Base-by-base conservation (phyloP, 345 rosid species). In the Syzygium aromaticum region DNA sequence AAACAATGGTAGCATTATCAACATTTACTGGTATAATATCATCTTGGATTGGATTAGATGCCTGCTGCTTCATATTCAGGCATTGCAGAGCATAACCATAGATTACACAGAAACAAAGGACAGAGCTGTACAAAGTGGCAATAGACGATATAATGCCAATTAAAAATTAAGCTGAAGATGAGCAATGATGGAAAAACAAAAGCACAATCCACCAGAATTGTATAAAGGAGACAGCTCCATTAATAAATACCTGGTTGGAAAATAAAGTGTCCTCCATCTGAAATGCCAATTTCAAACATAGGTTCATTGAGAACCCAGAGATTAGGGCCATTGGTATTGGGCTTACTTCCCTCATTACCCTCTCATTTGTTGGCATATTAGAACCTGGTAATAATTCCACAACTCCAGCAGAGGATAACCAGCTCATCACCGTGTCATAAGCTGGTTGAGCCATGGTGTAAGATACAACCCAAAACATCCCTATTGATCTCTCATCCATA, bases 391-490 rank as follows among this genome's bases (percentile, higher is more conserved):
- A 89, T 77, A 87, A 86, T 89, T 98, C 99, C 89, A 94, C 85
- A 88, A 87, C 91, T 90, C 99, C 99, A 89, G 93, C 95, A 67
- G 98, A 92, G 89, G 95, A 90, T 87, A 98, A 91, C 99, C 99
- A 98, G 85, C 67, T 92, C 88, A 95, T 92, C 86, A 95, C 96
- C 85, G 94, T 92, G 88, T 98, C 99, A 92, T 93, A 93, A 67
- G 97, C 99, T 64, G 98, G 98, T 84, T 98, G 99, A 86, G 99
- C 95, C 99, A 95, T 96, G 80, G 99, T 95, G 89, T 95, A 94
- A 85, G 99, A 95, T 54, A 96, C 98, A 87, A 98, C 99, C 99
- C 99, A 98, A 91, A 98, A 98, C 99, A 98, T 98, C 91, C 98
- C 99, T 88, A 95, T 90, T 64, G 99, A 95, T 90, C 94, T 94